Evolutionary conservation across 345 rosid genomes (phyloP).

Genomic region (Geranium rotundifolium): DNA sequence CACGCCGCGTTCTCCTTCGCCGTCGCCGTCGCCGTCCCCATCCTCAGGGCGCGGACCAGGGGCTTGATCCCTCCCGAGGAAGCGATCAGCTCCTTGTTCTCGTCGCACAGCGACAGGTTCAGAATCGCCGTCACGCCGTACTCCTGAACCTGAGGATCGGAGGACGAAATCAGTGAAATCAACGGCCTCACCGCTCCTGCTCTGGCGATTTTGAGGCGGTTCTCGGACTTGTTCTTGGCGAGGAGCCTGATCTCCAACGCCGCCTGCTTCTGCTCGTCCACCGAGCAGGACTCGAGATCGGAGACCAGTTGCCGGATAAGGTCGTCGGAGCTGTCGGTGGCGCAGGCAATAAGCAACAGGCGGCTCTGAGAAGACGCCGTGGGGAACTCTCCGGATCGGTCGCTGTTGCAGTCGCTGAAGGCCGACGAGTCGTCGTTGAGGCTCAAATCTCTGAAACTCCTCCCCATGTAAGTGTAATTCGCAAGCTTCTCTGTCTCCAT

Average conservation of each 20-base stretch:
- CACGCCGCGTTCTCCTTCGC: constrained; percentile 90
- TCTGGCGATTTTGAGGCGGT: constrained; percentile 69
- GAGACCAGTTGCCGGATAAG: constrained; percentile 58
- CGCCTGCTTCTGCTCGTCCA: constrained; percentile 86
- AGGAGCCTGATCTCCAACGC: constrained; percentile 89
- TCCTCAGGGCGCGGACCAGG: constrained; percentile 53
- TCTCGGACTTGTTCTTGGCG: constrained; percentile 81
- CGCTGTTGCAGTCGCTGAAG: constrained; percentile 87
- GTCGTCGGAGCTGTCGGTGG: constrained; percentile 59
- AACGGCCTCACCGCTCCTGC: constrained; percentile 82
- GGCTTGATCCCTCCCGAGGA: constrained; percentile 85
- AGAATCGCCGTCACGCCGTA: constrained; percentile 84
- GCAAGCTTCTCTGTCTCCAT: neutral
- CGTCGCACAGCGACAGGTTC: constrained; percentile 89
- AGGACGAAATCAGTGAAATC: constrained; percentile 44
- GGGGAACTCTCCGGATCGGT: constrained; percentile 78
- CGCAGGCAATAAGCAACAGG: constrained; percentile 48
- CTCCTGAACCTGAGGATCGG: constrained; percentile 79
- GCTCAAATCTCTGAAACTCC: constrained; percentile 23
- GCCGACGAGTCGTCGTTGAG: constrained; percentile 49
- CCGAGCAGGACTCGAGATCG: constrained; percentile 57
- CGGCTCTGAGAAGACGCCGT: constrained; percentile 57
- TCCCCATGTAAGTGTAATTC: constrained; percentile 36
- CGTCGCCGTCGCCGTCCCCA: constrained; percentile 60
- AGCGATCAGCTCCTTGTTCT: constrained; percentile 65